phyloP scores from a whole-genome alignment of 2,329 filamentous ascomycete genomes.

The Penicillium aurantiogriseum region DNA sequence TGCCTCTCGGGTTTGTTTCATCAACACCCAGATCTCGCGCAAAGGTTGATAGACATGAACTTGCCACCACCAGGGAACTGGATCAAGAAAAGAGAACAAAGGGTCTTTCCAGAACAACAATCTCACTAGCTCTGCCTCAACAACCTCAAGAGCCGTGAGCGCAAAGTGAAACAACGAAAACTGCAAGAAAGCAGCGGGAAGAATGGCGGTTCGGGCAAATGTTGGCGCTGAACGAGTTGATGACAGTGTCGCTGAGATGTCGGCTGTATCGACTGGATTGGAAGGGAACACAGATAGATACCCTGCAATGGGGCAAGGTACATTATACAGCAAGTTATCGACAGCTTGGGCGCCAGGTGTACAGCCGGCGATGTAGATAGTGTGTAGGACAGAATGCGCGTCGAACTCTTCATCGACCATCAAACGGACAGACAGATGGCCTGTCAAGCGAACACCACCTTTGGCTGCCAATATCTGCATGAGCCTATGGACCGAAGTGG shows the following conservation, averaged over 20 bases:
- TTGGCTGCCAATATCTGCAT: conserved; percentile 58
- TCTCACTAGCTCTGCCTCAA: conserved; percentile 22
- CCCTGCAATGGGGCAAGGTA: conserved; percentile 22
- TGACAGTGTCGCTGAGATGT: conserved; percentile 14
- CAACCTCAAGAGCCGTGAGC: not conserved
- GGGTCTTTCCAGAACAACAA: conserved; percentile 56
- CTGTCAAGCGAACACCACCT: conserved; percentile 56
- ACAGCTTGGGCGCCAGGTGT: conserved; percentile 29
- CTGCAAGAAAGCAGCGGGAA: conserved; percentile 1
- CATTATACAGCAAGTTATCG: conserved; percentile 33
- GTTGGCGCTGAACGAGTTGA: not conserved
- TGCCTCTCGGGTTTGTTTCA: conserved; percentile 42
- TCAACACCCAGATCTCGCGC: conserved; percentile 35
- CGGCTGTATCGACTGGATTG: conserved; percentile 10
- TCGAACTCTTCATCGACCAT: conserved; percentile 54
- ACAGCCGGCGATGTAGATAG: conserved; percentile 36
- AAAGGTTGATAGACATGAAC: conserved; percentile 58
- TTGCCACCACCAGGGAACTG: conserved; percentile 57
- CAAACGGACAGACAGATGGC: conserved; percentile 72
- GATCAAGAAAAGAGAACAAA: conserved; percentile 55
- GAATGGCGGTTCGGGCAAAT: not conserved
- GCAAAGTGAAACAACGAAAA: conserved; percentile 1
- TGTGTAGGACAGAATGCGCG: conserved; percentile 32
- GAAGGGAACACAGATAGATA: conserved; percentile 30
- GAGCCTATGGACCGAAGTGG: conserved; percentile 62